phyloP scores from a whole-genome alignment of 768 basidiomycete species.

The Naganishia antarctica region DNA sequence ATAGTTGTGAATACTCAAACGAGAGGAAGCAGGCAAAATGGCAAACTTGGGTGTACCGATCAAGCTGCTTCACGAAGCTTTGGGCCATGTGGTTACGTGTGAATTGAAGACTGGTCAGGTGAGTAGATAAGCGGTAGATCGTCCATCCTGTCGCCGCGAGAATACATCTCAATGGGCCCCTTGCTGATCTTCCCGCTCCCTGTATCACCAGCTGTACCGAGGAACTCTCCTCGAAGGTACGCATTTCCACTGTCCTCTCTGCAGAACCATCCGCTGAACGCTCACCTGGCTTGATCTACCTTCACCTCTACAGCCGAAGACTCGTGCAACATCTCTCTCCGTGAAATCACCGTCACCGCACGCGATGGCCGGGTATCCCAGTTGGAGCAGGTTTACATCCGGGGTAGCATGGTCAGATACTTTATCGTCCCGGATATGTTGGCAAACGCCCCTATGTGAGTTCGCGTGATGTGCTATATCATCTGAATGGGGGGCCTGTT shows the following conservation, averaged over 20 bases:
- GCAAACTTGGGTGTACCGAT: conserved; percentile 76
- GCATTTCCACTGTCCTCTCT: conserved; percentile 5
- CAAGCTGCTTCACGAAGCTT: conserved; percentile 90
- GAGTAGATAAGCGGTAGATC: conserved; percentile 24
- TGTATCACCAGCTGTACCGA: conserved; percentile 60
- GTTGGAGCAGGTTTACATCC: conserved; percentile 96
- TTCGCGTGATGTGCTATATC: conserved; percentile 32
- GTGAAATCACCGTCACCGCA: conserved; percentile 94
- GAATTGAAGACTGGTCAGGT: conserved; percentile 93
- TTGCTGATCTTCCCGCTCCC: background rate
- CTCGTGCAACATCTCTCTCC: conserved; percentile 91
- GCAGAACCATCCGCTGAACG: no score
- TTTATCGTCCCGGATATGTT: conserved; percentile 99
- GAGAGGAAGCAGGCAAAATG: conserved; percentile 33
- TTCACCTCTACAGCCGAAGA: conserved; percentile 84
- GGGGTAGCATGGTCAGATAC: conserved; percentile 94
- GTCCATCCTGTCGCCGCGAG: background rate
- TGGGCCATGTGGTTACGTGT: conserved; percentile 95
- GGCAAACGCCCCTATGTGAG: conserved; percentile 97
- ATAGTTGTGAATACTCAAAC: no score
- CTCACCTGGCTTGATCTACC: no score
- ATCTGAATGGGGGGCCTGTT: background rate
- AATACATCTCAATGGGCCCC: background rate
- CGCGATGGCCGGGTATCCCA: conserved; percentile 98
- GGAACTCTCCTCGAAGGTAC: conserved; percentile 95